Conservation (phyloP, 2,329 filamentous ascomycete genomes). For the Ophiognomonia clavigignenti-juglandacearum region DNA sequence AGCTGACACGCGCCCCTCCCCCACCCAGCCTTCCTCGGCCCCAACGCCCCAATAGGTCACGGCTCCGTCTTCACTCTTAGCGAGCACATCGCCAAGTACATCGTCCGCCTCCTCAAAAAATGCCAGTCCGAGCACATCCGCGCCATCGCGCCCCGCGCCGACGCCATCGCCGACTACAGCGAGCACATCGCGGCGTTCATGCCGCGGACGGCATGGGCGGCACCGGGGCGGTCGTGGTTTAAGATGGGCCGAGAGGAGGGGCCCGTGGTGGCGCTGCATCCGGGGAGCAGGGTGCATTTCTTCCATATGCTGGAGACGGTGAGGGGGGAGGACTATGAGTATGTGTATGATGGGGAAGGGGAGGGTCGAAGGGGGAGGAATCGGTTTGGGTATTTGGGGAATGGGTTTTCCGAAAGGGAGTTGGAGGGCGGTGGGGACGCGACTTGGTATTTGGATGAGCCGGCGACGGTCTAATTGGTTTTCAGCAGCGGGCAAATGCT, state of each 20-base stretch:
- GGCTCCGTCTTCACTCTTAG: conserved; percentile 46
- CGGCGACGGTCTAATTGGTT: conserved; percentile 7
- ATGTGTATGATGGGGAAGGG: conserved; percentile 32
- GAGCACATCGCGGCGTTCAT: conserved; percentile 46
- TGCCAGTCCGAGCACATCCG: conserved; percentile 46
- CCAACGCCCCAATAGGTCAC: conserved; percentile 46
- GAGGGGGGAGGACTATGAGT: conserved; percentile 50
- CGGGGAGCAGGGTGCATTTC: conserved; percentile 47
- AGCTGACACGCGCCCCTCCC: conserved; percentile 4
- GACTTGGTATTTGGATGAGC: conserved; percentile 38
- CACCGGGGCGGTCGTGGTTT: conserved; percentile 44
- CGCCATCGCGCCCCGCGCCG: conserved; percentile 38
- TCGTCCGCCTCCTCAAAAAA: conserved; percentile 42
- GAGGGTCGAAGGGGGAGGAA: conserved; percentile 28
- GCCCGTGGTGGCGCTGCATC: conserved; percentile 44
- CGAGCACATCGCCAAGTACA: conserved; percentile 48
- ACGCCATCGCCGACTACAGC: conserved; percentile 45
- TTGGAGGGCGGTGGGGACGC: conserved; percentile 30
- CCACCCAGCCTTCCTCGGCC: conserved; percentile 43
- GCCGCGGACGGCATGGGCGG: conserved; percentile 47
- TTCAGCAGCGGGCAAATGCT: no score
- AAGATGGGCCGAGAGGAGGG: conserved; percentile 39
- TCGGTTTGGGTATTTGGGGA: conserved; percentile 47
- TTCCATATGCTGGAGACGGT: conserved; percentile 48
- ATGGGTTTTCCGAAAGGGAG: conserved; percentile 47